Base-by-base conservation (phyloP, 73 alveolate genomes). In the Stentor coeruleus region DNA sequence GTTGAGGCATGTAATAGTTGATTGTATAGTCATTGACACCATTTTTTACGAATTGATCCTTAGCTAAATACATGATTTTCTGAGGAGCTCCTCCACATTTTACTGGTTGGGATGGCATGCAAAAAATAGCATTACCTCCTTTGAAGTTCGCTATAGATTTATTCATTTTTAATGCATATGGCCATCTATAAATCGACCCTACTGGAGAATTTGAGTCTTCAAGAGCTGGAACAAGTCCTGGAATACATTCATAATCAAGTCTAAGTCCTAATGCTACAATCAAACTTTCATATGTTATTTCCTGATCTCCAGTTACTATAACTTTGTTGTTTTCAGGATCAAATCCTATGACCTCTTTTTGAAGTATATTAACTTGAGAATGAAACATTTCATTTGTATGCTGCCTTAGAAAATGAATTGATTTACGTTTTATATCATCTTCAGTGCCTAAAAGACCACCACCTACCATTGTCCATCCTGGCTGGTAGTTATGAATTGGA, bases 31-130 rank as follows among this genome's bases (percentile, higher is more conserved):
- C n/a, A n/a, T n/a, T n/a, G n/a, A n/a, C n/a, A n/a, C n/a, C n/a
- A 31, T 91, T 40, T 31, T 88, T 76, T 35, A 74, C 84, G 58
- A 88, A 58, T 26, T 86, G 89, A 11, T 91, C 95, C 37, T 91
- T 93, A 20, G 79, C 36, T 33, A 66, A 33, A 66, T 66, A 66
- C 89, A 91, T 83, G 80, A 93, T 85, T 55, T 93, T 93, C 82
- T 91, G 83, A 28, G 98, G 98, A 39, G 96, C 98, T 4, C 98
- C 98, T 38, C 97, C 98, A 81, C 98, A 93, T 83, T 93, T 93
- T 58, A 93, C 84, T 42, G 98, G 98, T 91, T 82, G 87, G 39
- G 82, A 74, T 3, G 98, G 97, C 31, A 84, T 88, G n/a, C 89
- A 58, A 85, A 93, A 93, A 66, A 91, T 81, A 3, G 95, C 94